Evolutionary conservation across 2,329 filamentous ascomycete genomes (phyloP).

Genomic region (Epichloe gansuensis): DNA sequence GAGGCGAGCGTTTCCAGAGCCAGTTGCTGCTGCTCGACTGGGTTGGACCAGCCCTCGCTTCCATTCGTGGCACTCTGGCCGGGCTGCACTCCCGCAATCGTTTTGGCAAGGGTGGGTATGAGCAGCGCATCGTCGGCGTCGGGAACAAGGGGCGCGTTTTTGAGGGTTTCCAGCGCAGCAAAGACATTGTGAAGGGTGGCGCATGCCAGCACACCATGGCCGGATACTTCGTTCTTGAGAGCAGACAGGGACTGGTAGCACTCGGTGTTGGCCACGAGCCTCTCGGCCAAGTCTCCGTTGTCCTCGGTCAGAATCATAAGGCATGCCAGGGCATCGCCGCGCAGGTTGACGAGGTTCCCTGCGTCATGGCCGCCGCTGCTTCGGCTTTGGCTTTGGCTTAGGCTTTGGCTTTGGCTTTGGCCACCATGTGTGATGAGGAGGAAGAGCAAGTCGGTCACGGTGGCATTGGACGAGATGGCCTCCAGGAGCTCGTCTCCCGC

Average conservation of each 20-base stretch:
- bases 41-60: conserved; percentile 24
- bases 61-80: conserved; percentile 17
- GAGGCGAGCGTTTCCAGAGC: conserved; percentile 51
- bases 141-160: conserved; percentile 12
- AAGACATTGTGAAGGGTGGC: conserved; percentile 52
- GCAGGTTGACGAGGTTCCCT: conserved; percentile 27
- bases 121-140: conserved; percentile 22
- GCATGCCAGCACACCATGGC: conserved; percentile 43
- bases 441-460: conserved; percentile 41
- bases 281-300: conserved; percentile 38
- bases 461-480: conserved; percentile 35
- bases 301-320: conserved; percentile 49
- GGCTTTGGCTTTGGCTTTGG: conserved; percentile 13
- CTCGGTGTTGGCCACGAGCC: conserved; percentile 32
- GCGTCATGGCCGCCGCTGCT: conserved; percentile 28
- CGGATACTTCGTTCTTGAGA: conserved; percentile 33
- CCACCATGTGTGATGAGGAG: conserved; percentile 35
- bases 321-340: conserved; percentile 39
- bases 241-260: conserved; percentile 37
- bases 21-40: conserved; percentile 35
- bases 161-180: conserved; percentile 21
- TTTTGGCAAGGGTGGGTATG: conserved; percentile 24
- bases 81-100: conserved; percentile 16
- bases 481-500: conserved; percentile 48
- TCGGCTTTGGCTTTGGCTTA: too few species aligned